Base-by-base conservation (phyloP, 2,329 filamentous ascomycete species). In the Simplicillium sp. region DNA sequence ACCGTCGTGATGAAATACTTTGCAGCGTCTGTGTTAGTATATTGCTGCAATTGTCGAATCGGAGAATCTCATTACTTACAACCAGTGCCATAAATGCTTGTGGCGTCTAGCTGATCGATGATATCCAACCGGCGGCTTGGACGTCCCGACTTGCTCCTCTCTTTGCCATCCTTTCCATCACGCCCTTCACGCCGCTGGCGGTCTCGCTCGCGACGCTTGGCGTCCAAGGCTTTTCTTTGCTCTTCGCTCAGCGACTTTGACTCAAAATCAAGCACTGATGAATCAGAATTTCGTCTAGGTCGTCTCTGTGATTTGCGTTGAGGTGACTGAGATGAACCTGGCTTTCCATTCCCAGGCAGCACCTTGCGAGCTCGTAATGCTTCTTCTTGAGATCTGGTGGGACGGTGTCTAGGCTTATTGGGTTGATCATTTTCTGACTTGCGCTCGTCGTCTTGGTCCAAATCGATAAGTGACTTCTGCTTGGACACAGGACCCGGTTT, bases 1-100 rank as follows among this genome's bases (percentile, higher is more conserved):
- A 1, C 92, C 92, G 55, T 97, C 92, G 56, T 98, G 92, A 55
- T 98, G 92, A 64, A 97, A 95, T 50, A 95, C 88, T 94, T 32
- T 8, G 34, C 40, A 28, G n/a, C 37, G n/a, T n/a, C n/a, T 44
- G 34, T 34, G 39, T 47, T 38, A 49, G 46, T 18, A 44, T 25
- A 25, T 9, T 25, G 20, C 20, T 25, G 20, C 20, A 25, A 25
- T 25, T n/a, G n/a, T 25, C 20, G 9, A 25, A 25, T 5, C 20
- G 20, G n/a, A n/a, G n/a, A n/a, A n/a, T n/a, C 5, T 17, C 12
- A 8, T 34, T 37, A 79, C 86, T 66, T 70, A 94, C 87, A 69
- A 64, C 90, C 89, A 53, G 84, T 87, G 43, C 92, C 90, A 57
- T 94, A 96, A 51, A 97, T 94, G 59, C 89, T 89, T 4, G 89